phyloP scores from a whole-genome alignment of 139 green algal species.

The Closterium sp. region DNA sequence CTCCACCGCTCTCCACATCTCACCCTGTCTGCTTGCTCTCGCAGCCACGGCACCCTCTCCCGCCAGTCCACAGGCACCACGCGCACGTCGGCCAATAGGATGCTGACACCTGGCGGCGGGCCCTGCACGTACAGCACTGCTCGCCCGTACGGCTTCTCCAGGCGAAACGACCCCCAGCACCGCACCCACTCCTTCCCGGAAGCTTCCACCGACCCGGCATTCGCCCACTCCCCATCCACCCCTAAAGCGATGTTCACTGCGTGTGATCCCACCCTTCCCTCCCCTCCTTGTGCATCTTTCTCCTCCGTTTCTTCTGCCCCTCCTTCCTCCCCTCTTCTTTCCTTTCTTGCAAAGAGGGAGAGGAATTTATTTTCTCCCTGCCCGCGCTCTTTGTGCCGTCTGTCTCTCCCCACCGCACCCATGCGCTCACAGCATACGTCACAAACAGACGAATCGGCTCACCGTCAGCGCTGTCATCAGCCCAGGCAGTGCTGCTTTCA shows the following conservation, averaged over 20 bases:
- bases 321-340: background rate
- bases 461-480: background rate
- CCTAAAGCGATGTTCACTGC: slow-evolving; percentile 4
- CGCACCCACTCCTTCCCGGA: slow-evolving; percentile 12
- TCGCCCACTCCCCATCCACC: slow-evolving; percentile 23
- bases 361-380: too few relatives aligned
- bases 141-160: background rate
- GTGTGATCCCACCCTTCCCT: background rate
- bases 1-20: background rate
- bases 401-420: slow-evolving; percentile 1
- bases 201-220: slow-evolving; percentile 18
- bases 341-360: background rate
- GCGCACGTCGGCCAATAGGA: slow-evolving; percentile 25
- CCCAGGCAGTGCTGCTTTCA: background rate
- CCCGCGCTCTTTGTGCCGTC: background rate
- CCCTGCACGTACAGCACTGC: slow-evolving; percentile 38
- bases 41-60: slow-evolving; percentile 3
- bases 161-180: slow-evolving; percentile 35
- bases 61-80: slow-evolving; percentile 10
- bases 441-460: background rate
- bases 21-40: slow-evolving; percentile 12
- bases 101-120: slow-evolving; percentile 25
- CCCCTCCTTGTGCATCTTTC: background rate
- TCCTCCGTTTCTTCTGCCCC: background rate
- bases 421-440: slow-evolving; percentile 30